Evolutionary conservation across 352 stramenopile species (phyloP).

Genomic region (Plasmopara viticola): DNA sequence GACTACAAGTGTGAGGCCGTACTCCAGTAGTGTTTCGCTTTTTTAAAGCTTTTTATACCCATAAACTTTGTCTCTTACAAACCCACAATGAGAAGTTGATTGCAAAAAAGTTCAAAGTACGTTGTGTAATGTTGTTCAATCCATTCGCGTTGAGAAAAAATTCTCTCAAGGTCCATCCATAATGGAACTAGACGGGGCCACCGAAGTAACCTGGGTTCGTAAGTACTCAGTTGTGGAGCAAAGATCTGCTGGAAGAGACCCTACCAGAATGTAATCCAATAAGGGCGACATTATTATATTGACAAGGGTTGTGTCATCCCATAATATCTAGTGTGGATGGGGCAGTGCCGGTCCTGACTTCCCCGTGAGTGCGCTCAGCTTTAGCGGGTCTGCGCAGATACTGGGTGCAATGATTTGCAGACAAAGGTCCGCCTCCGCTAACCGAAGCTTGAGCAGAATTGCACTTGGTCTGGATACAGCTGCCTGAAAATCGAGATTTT

Average conservation of each 20-base stretch:
- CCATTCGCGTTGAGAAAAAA: background rate
- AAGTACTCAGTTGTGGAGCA: background rate
- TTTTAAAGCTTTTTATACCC: background rate
- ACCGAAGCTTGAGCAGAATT: too few species aligned
- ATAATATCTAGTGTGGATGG: background rate
- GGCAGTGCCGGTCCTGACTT: background rate
- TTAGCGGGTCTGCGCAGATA: background rate
- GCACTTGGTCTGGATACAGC: slow-evolving; percentile 10
- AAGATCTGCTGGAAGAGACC: background rate
- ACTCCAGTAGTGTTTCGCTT: background rate
- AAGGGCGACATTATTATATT: background rate
- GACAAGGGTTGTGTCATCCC: background rate
- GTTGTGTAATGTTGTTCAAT: too few species aligned
- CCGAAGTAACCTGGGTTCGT: background rate
- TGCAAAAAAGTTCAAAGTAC: too few species aligned
- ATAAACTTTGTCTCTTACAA: too few species aligned
- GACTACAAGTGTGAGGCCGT: background rate
- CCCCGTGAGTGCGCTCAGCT: background rate
- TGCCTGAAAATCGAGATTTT: slow-evolving; percentile 27
- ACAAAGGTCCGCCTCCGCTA: background rate
- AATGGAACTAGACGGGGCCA: background rate
- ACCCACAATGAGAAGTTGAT: too few species aligned
- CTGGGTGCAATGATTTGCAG: slow-evolving; percentile 3
- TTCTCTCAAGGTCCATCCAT: background rate
- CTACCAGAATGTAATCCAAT: background rate